Evolutionary conservation across 441 rosid genomes (phyloP).

Genomic region (Eutrema salsugineum): DNA sequence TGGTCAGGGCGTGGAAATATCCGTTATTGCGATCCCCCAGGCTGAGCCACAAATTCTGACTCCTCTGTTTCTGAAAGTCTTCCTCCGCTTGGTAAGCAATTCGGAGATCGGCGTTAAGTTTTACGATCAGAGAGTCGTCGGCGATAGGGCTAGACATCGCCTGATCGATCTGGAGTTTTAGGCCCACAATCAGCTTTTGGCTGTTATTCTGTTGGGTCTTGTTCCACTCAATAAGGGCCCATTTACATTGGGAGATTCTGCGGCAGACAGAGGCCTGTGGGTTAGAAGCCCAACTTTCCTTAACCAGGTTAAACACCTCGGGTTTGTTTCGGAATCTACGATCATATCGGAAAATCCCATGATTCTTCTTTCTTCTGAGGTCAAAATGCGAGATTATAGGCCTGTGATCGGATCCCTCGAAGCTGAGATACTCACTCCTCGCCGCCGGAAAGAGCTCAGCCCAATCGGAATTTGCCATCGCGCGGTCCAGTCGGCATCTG

Average conservation of each 20-base stretch:
- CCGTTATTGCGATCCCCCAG: background rate
- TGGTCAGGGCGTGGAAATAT: background rate
- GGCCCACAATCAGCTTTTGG: no score
- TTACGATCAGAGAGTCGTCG: background rate
- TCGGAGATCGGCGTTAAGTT: background rate
- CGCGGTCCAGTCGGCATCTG: background rate
- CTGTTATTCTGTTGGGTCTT: background rate
- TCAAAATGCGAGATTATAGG: background rate
- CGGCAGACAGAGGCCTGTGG: fast-evolving
- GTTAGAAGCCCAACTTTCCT: no score
- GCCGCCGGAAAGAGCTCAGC: background rate
- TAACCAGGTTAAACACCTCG: no score
- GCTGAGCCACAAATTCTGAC: background rate
- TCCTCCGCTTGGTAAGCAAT: background rate
- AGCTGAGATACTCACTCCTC: background rate
- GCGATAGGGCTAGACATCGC: background rate
- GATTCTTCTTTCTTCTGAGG: background rate
- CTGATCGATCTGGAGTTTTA: no score
- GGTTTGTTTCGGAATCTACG: no score
- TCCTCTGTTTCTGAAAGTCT: background rate
- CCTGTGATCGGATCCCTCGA: background rate
- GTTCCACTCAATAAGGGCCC: background rate
- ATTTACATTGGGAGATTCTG: background rate
- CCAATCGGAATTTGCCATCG: background rate
- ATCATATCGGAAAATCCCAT: background rate